Conservation (phyloP, 768 basidiomycete species). For the Boletus barrowsii region DNA sequence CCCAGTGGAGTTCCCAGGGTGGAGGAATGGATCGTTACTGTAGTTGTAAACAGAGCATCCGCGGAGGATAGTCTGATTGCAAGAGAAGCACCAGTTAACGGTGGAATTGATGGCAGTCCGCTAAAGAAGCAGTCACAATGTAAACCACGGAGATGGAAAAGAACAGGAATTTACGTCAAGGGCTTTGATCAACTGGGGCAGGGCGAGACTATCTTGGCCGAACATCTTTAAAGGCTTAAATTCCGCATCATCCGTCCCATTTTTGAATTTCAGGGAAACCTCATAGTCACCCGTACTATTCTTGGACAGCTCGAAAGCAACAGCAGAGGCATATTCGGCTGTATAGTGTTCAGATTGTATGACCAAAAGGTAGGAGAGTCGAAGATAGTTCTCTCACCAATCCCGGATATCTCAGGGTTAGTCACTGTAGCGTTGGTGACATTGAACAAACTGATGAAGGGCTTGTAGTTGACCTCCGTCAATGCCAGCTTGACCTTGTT, state of each 20-base stretch:
- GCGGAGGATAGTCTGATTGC: conserved; percentile 32
- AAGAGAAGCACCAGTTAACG: conserved; percentile 32
- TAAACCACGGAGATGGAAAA: background rate
- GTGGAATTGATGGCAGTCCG: conserved; percentile 30
- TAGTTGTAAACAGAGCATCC: conserved; percentile 32
- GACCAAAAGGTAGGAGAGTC: background rate
- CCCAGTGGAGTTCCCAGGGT: background rate
- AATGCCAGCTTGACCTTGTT: conserved; percentile 77
- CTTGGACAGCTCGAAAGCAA: conserved; percentile 67
- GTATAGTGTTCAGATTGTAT: background rate
- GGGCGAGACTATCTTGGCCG: conserved; percentile 34
- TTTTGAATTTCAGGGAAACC: conserved; percentile 80
- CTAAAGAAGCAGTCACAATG: conserved; percentile 7
- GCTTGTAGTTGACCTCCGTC: conserved; percentile 80
- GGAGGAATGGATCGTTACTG: conserved; percentile 27
- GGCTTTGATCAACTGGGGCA: conserved; percentile 15
- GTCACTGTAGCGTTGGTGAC: conserved; percentile 62
- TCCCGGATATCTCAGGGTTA: conserved; percentile 51
- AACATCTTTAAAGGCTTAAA: conserved; percentile 70
- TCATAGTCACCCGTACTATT: conserved; percentile 64
- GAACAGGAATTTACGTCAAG: conserved; percentile 15
- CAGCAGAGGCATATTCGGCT: conserved; percentile 72
- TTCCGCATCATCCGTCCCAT: conserved; percentile 55
- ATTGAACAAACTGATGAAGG: conserved; percentile 83
- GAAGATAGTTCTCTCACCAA: conserved; percentile 47